Evolutionary conservation across 1,284 basidiomycete genomes (phyloP), one percentile per base, ranked within the genome.

Genomic region (Moesziomyces antarcticus): DNA sequence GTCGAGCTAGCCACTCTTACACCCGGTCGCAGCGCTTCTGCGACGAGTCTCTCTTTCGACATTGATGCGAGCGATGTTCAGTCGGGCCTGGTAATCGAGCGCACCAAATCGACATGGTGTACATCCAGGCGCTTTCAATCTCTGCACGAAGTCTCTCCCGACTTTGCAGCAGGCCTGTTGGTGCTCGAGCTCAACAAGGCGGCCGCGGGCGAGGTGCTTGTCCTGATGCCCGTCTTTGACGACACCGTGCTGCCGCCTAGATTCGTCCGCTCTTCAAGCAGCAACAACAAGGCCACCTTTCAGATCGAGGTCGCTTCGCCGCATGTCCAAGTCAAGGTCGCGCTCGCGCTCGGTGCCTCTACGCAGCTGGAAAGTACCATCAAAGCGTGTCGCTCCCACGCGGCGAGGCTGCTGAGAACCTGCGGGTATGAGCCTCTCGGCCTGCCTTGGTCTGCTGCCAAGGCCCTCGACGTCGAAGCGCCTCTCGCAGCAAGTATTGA

Each of bases 81-180:
- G 20, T 35, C 56, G 16, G 69, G 61, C 20, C 35, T 75, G 18
- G 57, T 73, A 30, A 41, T 69, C 14, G 71, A 73, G 44, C 56
- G 71, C n/a, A 73, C 71, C 41, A 73, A 73, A 24, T 73, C 65
- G 13, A 69, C 57, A 3, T 73, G 71, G 71, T 70, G 67, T 56
- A 73, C 71, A 1, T 73, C 71, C 2, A 55, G 71, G 37, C 61
- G 50, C 24, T 65, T 73, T 21, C 37, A 20, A 16, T 59, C 56
- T 18, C 55, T 68, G 1, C 13, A 25, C n/a, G 56, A 69, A 18
- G 48, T 73, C 18, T 70, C 71, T 1, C 9, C 61, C 3, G 57
- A 62, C 35, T 74, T 65, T 33, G 58, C 41, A 10, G 37, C 50
- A 24, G 61, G 52, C 22, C 44, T 69, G 9, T 16, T 74, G 21